Percentiles rank a stretch among this genome's conserved stretches.
These are phyloP conservation scores for Begonia fuchsioides DNA, from an alignment of 306 rosid genomes.

Conservation along the genomic window DNA sequence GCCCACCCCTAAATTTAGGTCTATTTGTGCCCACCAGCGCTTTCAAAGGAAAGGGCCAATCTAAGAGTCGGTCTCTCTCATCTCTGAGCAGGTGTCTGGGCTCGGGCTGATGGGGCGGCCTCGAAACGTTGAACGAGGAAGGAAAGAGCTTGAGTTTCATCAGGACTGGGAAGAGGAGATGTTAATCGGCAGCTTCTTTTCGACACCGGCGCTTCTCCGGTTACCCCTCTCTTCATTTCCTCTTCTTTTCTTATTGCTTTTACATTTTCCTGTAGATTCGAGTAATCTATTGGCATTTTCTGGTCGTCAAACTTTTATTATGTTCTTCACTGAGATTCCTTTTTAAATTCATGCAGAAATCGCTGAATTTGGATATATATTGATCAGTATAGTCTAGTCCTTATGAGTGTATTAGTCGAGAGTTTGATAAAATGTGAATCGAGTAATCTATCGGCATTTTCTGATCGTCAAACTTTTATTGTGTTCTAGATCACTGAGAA, in stretches of 20 bases:
- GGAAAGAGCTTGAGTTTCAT: too few species aligned
- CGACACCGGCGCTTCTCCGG: too few species aligned
- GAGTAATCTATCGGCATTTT: not conserved
- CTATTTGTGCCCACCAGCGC: too few species aligned
- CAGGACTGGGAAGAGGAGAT: too few species aligned
- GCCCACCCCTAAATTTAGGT: too few species aligned
- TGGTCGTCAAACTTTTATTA: slow-evolving; percentile 21
- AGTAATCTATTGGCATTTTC: slow-evolving; percentile 1
- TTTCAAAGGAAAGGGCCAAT: too few species aligned
- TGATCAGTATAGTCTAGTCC: slow-evolving; percentile 9
- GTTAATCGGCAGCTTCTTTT: too few species aligned
- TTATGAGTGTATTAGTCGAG: slow-evolving; percentile 26
- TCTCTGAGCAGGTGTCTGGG: too few species aligned
- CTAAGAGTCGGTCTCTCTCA: too few species aligned
- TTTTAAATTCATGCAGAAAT: slow-evolving; percentile 33
- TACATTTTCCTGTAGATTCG: not conserved
- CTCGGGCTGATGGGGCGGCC: too few species aligned
- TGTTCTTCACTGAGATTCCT: slow-evolving; percentile 3
- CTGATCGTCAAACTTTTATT: slow-evolving; percentile 22
- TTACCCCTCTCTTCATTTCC: not conserved
- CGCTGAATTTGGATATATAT: slow-evolving; percentile 28
- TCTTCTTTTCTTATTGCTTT: not conserved
- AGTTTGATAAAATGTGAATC: slow-evolving; percentile 19
- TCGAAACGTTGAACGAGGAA: too few species aligned
- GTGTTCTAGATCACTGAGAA: slow-evolving; percentile 32